These are phyloP conservation scores for Ascochyta pisi DNA, from an alignment of 2,329 filamentous ascomycete genomes.

Conservation along the genomic window DNA sequence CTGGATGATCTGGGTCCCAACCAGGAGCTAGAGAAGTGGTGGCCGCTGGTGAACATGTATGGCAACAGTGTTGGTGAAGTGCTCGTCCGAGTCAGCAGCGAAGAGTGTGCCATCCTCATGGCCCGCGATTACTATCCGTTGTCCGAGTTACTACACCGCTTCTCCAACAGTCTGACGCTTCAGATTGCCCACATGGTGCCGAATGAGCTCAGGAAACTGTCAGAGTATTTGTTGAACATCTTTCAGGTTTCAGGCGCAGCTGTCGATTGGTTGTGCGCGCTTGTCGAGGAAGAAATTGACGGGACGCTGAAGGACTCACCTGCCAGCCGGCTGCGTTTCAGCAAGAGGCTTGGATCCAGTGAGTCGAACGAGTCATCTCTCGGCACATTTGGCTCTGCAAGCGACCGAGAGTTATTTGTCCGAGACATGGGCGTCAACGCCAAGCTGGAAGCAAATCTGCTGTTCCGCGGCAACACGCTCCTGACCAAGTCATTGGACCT, in stretches of 20 bases:
- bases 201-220: constrained; percentile 77
- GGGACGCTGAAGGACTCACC: constrained; percentile 83
- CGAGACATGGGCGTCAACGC: constrained; percentile 80
- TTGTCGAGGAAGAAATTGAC: constrained; percentile 97
- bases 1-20: constrained; percentile 79
- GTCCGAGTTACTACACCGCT: constrained; percentile 82
- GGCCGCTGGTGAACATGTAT: constrained; percentile 77
- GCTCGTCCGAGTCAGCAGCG: constrained; percentile 80
- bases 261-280: constrained; percentile 86
- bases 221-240: constrained; percentile 89
- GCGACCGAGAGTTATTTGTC: constrained; percentile 74
- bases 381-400: constrained; percentile 49
- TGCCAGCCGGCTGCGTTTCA: constrained; percentile 71
- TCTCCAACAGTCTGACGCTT: constrained; percentile 81
- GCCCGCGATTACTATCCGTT: constrained; percentile 83
- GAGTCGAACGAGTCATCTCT: constrained; percentile 65
- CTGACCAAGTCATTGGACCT: constrained; percentile 92
- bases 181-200: constrained; percentile 83
- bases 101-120: constrained; percentile 89
- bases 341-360: constrained; percentile 72
- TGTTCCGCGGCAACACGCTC: constrained; percentile 94
- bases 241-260: constrained; percentile 90
- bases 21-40: constrained; percentile 84
- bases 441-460: constrained; percentile 86
- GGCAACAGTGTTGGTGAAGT: constrained; percentile 82